Evolutionary conservation across 2,329 filamentous ascomycete genomes (phyloP).

Genomic region (Sclerotinia trifoliorum): DNA sequence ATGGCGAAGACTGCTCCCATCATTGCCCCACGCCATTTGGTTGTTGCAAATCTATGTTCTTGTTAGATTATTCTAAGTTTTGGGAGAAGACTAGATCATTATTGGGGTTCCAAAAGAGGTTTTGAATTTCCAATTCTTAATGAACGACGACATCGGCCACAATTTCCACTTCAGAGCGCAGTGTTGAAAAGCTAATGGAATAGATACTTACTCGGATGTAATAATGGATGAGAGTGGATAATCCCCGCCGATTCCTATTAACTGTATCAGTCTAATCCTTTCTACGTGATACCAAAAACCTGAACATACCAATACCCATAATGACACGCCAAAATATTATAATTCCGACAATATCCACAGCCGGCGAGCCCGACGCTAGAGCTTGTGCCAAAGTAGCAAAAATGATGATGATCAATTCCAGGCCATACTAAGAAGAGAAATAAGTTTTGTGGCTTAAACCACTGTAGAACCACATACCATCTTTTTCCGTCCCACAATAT

Average conservation of each 20-base stretch:
- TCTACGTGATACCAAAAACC: slow-evolving; percentile 28
- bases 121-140: too few species aligned
- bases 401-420: slow-evolving; percentile 77
- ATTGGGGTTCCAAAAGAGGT: neutral
- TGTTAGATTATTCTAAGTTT: neutral
- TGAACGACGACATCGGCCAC: neutral
- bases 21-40: slow-evolving; percentile 83
- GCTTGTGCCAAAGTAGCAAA: slow-evolving; percentile 71
- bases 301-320: slow-evolving; percentile 48
- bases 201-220: slow-evolving; percentile 59
- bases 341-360: slow-evolving; percentile 60
- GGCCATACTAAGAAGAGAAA: slow-evolving; percentile 55
- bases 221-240: slow-evolving; percentile 83
- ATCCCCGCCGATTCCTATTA: slow-evolving; percentile 71
- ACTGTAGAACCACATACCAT: slow-evolving; percentile 42
- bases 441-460: neutral
- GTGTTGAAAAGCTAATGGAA: neutral
- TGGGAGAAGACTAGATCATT: too few species aligned
- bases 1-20: slow-evolving; percentile 85
- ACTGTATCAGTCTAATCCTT: slow-evolving; percentile 26
- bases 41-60: slow-evolving; percentile 64
- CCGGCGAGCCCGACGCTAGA: slow-evolving; percentile 59
- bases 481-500: slow-evolving; percentile 71
- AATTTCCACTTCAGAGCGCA: neutral
- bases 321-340: slow-evolving; percentile 79